phyloP scores from a whole-genome alignment of 768 basidiomycete genomes.

The Pleurotus citrinopileatus region DNA sequence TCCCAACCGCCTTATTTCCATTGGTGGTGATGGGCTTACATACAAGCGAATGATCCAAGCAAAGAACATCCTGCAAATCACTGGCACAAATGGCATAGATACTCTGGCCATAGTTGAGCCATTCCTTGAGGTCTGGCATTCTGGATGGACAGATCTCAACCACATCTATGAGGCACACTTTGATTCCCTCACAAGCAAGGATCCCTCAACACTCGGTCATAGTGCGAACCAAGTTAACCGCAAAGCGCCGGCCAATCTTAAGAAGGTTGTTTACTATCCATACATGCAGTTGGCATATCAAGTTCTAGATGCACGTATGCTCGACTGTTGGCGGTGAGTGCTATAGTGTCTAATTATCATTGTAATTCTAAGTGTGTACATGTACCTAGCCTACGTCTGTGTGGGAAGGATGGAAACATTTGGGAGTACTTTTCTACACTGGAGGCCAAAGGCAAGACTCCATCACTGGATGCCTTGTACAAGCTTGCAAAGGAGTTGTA shows the following conservation, averaged over 20 bases:
- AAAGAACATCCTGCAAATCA: not conserved
- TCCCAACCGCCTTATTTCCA: not conserved
- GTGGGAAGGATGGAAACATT: too few relatives aligned
- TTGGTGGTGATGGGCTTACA: not conserved
- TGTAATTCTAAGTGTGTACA: too few relatives aligned
- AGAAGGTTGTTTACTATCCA: conserved; percentile 30
- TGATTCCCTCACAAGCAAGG: conserved; percentile 15
- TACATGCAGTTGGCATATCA: conserved; percentile 18
- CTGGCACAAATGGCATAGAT: not conserved
- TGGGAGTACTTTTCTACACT: too few relatives aligned
- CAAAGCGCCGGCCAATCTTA: conserved; percentile 25
- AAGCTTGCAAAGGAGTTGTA: too few relatives aligned
- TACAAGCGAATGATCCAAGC: not conserved
- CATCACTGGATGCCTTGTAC: too few relatives aligned
- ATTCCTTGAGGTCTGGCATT: conserved; percentile 25
- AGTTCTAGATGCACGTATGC: conserved; percentile 26
- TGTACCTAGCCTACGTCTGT: too few relatives aligned
- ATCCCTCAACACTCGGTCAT: conserved; percentile 29
- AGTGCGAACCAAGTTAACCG: conserved; percentile 26
- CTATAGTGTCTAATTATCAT: not conserved
- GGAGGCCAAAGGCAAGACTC: too few relatives aligned
- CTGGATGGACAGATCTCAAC: conserved; percentile 26
- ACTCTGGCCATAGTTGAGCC: conserved; percentile 20
- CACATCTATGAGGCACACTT: conserved; percentile 28
- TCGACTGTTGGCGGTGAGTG: conserved; percentile 33